Conservation (phyloP, 768 basidiomycete species). For the Clitopilus passeckerianus region DNA sequence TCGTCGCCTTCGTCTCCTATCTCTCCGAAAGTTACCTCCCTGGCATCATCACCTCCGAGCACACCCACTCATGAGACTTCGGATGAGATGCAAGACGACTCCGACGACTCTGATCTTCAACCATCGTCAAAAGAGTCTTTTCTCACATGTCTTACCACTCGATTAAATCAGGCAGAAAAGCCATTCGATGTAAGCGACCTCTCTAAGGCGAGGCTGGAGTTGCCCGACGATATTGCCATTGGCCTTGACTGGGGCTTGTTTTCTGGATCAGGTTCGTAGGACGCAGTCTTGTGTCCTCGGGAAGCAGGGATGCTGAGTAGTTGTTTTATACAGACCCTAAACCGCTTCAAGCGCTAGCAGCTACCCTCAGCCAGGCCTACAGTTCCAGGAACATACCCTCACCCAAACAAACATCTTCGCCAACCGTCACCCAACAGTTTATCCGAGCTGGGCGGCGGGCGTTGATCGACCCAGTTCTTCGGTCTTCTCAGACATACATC, state of each 20-base stretch:
- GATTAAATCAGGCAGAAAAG: background rate
- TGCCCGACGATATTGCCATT: background rate
- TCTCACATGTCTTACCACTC: background rate
- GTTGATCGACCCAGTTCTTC: constrained; percentile 47
- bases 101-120: background rate
- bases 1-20: constrained; percentile 11
- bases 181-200: background rate
- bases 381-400: constrained; percentile 27
- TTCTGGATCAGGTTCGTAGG: background rate
- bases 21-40: background rate
- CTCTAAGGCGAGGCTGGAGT: background rate
- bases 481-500: constrained; percentile 17
- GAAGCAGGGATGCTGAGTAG: no score
- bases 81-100: background rate
- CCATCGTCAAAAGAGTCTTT: background rate
- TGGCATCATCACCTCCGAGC: background rate
- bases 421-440: constrained; percentile 53
- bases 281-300: no score
- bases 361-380: background rate
- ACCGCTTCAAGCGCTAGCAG: background rate
- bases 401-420: constrained; percentile 33
- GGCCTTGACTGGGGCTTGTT: background rate
- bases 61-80: background rate
- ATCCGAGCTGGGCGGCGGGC: constrained; percentile 46
- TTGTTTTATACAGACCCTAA: background rate